Conservation (phyloP, 768 basidiomycete species). For the Phylloporus sp. region DNA sequence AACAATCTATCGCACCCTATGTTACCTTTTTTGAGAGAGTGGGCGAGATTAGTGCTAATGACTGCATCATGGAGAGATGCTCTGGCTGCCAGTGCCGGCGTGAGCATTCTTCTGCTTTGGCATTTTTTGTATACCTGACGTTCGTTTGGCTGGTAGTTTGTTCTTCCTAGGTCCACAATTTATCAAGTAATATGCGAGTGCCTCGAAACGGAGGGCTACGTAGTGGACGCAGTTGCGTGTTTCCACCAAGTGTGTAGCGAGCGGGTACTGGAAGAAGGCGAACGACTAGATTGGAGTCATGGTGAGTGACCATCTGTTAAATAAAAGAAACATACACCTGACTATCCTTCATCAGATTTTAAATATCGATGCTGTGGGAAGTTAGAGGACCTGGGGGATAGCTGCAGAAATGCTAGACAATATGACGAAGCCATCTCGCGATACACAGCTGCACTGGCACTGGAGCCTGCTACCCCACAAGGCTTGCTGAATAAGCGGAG, state of each 20-base stretch:
- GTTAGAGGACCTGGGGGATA: neutral
- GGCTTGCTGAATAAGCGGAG: too few relatives aligned
- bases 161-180: neutral
- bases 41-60: conserved; percentile 1
- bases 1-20: neutral
- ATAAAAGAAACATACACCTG: neutral
- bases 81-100: neutral
- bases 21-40: neutral
- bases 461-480: too few relatives aligned
- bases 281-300: neutral
- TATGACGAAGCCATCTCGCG: too few relatives aligned
- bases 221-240: too few relatives aligned
- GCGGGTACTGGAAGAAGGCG: neutral
- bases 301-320: neutral
- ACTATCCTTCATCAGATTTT: neutral
- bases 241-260: neutral
- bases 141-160: neutral
- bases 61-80: conserved; percentile 4
- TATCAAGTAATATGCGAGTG: neutral
- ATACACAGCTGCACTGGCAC: too few relatives aligned
- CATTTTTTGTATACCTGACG: neutral
- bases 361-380: neutral
- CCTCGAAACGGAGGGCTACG: too few relatives aligned
- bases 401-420: neutral
- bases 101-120: neutral